Conservation (phyloP, 1,284 basidiomycete species). For the Cryptococcus deneoformans region DNA sequence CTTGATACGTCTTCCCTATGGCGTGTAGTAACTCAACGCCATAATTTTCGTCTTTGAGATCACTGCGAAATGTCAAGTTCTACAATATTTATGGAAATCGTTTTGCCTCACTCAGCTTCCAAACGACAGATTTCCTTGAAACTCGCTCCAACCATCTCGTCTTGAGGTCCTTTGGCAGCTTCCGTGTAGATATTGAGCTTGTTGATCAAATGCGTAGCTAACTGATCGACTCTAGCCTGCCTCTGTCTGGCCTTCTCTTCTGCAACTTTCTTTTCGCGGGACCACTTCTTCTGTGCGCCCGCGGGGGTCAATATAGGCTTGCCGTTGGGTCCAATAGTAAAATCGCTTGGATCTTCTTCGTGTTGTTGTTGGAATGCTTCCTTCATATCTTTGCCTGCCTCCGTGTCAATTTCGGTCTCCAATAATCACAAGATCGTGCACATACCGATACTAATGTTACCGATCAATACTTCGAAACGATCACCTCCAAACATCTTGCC, state of each 20-base stretch:
- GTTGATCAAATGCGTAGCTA: constrained; percentile 77
- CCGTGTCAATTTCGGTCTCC: constrained; percentile 53
- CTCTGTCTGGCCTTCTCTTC: constrained; percentile 76
- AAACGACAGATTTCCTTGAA: constrained; percentile 68
- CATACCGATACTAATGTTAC: constrained; percentile 51
- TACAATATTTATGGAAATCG: background rate
- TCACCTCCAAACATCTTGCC: constrained; percentile 76
- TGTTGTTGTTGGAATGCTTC: constrained; percentile 89
- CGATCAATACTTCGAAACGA: constrained; percentile 53
- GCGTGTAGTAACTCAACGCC: constrained; percentile 88
- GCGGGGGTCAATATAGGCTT: constrained; percentile 67
- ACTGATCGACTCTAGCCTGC: constrained; percentile 73
- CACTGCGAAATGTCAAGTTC: constrained; percentile 51
- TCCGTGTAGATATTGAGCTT: constrained; percentile 93
- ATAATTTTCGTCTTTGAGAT: constrained; percentile 86
- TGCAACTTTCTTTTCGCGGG: constrained; percentile 68
- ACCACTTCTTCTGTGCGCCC: constrained; percentile 71
- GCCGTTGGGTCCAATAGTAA: constrained; percentile 42
- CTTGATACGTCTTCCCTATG: constrained; percentile 84
- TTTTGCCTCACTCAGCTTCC: constrained; percentile 67
- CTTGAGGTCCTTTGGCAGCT: constrained; percentile 67
- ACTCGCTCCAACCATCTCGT: constrained; percentile 58
- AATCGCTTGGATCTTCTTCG: constrained; percentile 55
- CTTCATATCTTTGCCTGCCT: constrained; percentile 92
- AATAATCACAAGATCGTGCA: background rate